Evolutionary conservation across 208 protist genomes (phyloP).

Genomic region (Eutreptiella sp.): DNA sequence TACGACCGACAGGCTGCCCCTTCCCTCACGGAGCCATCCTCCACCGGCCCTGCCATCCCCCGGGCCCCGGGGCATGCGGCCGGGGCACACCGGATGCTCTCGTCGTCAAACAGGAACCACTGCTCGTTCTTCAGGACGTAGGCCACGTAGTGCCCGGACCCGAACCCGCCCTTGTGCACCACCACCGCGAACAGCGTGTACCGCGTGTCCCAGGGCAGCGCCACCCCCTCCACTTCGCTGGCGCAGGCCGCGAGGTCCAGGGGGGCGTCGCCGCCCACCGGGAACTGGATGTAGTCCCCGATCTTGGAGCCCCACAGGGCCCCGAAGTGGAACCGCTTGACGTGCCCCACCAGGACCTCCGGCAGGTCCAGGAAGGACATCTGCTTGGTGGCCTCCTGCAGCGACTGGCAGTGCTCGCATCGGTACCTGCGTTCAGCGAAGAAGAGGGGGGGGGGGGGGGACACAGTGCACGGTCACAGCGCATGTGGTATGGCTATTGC

Average conservation of each 20-base stretch:
- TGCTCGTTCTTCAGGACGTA: conserved; percentile 53
- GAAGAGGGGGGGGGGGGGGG: no score
- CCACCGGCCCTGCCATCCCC: no score
- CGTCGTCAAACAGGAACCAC: conserved; percentile 73
- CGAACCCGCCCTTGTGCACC: conserved; percentile 66
- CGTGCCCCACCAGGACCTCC: conserved; percentile 68
- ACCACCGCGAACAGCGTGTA: conserved; percentile 71
- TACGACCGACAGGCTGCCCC: no score
- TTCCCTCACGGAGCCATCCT: no score
- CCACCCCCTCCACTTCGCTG: neutral
- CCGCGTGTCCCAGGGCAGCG: conserved; percentile 40
- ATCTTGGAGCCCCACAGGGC: conserved; percentile 68
- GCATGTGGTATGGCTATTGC: no score
- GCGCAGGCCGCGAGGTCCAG: neutral
- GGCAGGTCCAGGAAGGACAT: conserved; percentile 58
- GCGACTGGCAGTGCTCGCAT: conserved; percentile 57
- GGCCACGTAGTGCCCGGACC: conserved; percentile 72
- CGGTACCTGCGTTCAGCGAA: no score
- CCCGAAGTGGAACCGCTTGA: conserved; percentile 69
- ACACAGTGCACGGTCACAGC: no score
- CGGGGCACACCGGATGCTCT: conserved; percentile 38
- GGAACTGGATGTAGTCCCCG: conserved; percentile 64
- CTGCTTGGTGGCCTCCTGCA: conserved; percentile 63
- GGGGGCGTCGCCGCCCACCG: conserved; percentile 21
- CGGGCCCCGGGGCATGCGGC: no score